Evolutionary conservation across 2,329 filamentous ascomycete genomes (phyloP).

Genomic region (Pyrenochaeta sp.): DNA sequence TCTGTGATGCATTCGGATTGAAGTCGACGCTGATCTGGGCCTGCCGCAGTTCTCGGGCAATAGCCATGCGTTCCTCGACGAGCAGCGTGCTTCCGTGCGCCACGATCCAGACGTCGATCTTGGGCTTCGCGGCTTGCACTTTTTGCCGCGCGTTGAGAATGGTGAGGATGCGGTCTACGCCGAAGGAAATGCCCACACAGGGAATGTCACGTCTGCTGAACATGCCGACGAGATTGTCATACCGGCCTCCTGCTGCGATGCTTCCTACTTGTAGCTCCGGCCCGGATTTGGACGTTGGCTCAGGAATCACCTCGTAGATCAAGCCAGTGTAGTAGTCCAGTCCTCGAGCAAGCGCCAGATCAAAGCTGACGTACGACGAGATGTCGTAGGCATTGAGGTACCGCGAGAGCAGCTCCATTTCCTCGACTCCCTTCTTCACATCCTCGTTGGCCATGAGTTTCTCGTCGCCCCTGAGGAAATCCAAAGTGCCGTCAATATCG

Average conservation of each 20-base stretch:
- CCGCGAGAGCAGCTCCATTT: slow-evolving; percentile 77
- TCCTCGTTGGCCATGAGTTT: slow-evolving; percentile 72
- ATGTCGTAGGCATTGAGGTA: slow-evolving; percentile 79
- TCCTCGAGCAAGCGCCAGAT: slow-evolving; percentile 83
- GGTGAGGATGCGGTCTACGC: slow-evolving; percentile 88
- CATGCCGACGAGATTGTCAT: slow-evolving; percentile 90
- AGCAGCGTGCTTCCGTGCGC: slow-evolving; percentile 79
- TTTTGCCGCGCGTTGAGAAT: slow-evolving; percentile 80
- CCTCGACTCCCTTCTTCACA: slow-evolving; percentile 78
- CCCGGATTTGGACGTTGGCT: slow-evolving; percentile 64
- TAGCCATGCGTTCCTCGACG: slow-evolving; percentile 80
- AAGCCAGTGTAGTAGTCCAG: slow-evolving; percentile 87
- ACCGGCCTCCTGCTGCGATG: slow-evolving; percentile 68
- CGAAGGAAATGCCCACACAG: slow-evolving; percentile 87
- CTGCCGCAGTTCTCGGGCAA: slow-evolving; percentile 77
- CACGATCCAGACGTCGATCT: slow-evolving; percentile 90
- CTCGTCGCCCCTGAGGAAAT: slow-evolving; percentile 67
- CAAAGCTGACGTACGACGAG: slow-evolving; percentile 77
- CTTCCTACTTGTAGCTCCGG: slow-evolving; percentile 28
- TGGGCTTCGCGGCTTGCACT: slow-evolving; percentile 67
- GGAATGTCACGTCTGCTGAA: slow-evolving; percentile 84
- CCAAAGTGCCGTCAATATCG: slow-evolving; percentile 63
- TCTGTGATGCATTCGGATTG: slow-evolving; percentile 84
- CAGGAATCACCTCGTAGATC: slow-evolving; percentile 84
- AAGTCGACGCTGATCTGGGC: slow-evolving; percentile 89